These are phyloP conservation scores for Pichia sp. DNA, from an alignment of 1,139 yeast genomes.

Conservation along the genomic window DNA sequence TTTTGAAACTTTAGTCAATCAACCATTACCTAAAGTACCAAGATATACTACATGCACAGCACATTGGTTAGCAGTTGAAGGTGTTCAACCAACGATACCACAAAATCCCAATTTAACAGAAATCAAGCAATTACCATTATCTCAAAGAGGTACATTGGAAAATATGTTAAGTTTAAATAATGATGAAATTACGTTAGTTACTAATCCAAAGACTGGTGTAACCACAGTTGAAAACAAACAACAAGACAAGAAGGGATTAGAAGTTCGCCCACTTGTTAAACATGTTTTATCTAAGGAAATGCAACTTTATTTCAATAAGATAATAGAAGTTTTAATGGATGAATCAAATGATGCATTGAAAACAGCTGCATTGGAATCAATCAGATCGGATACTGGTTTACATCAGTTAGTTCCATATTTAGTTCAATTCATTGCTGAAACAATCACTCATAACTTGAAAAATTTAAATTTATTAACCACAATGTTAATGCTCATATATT, in stretches of 20 bases:
- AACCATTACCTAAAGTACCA: conserved; percentile 93
- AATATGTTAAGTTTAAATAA: conserved; percentile 34
- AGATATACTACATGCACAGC: conserved; percentile 89
- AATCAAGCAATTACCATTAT: conserved; percentile 59
- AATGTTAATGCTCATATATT: conserved; percentile 84
- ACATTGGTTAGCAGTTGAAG: conserved; percentile 98
- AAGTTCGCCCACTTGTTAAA: conserved; percentile 89
- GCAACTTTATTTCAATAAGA: conserved; percentile 88
- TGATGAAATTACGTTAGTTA: conserved; percentile 27
- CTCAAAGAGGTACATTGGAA: conserved; percentile 65
- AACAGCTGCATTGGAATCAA: conserved; percentile 75
- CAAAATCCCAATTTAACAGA: conserved; percentile 89
- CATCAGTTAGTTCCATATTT: conserved; percentile 96
- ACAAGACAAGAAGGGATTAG: conserved; percentile 51
- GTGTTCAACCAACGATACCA: conserved; percentile 96
- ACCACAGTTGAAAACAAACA: conserved; percentile 26
- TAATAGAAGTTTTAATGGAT: conserved; percentile 69
- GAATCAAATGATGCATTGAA: conserved; percentile 55
- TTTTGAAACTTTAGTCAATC: conserved; percentile 87
- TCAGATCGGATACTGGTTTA: conserved; percentile 88
- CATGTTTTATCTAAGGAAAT: conserved; percentile 93
- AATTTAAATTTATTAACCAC: conserved; percentile 71
- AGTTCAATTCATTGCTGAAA: conserved; percentile 93
- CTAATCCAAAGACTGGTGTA: conserved; percentile 26
- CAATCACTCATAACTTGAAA: conserved; percentile 80